Percentiles rank a stretch among this genome's conserved stretches.
These are phyloP conservation scores for Colletotrichum limetticola DNA, from an alignment of 2,329 filamentous ascomycete species.

Conservation along the genomic window DNA sequence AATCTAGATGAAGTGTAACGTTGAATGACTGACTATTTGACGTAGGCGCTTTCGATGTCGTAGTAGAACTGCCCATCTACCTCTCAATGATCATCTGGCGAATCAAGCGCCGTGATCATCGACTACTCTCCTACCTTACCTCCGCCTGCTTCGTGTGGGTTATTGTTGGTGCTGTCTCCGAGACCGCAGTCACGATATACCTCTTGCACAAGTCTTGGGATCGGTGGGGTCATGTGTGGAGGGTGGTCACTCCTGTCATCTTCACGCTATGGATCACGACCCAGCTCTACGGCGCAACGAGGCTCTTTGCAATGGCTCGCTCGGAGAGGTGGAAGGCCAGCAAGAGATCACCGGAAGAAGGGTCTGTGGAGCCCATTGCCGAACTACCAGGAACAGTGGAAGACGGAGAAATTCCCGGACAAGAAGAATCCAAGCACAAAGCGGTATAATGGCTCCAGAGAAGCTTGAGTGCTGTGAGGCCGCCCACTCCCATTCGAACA, in stretches of 20 bases:
- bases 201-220: slow-evolving; percentile 33
- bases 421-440: slow-evolving; percentile 13
- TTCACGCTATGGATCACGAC: slow-evolving; percentile 33
- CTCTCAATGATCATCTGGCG: slow-evolving; percentile 34
- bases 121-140: slow-evolving; percentile 16
- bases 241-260: slow-evolving; percentile 26
- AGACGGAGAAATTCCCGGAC: not conserved
- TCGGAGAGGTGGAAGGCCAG: slow-evolving; percentile 11
- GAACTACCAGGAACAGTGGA: not conserved
- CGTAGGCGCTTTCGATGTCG: slow-evolving; percentile 22
- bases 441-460: not conserved
- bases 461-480: not conserved
- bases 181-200: slow-evolving; percentile 31
- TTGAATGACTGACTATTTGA: not conserved
- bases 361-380: slow-evolving; percentile 1
- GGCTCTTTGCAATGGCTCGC: slow-evolving; percentile 24
- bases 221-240: slow-evolving; percentile 30
- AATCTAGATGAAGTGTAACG: not conserved
- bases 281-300: slow-evolving; percentile 32
- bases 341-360: not conserved
- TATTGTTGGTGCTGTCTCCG: slow-evolving; percentile 12
- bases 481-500: not conserved
- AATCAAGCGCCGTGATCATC: slow-evolving; percentile 10
- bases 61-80: slow-evolving; percentile 33
- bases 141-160: slow-evolving; percentile 20